Conservation (phyloP, 352 stramenopile species). For the Phytophthora citrophthora region DNA sequence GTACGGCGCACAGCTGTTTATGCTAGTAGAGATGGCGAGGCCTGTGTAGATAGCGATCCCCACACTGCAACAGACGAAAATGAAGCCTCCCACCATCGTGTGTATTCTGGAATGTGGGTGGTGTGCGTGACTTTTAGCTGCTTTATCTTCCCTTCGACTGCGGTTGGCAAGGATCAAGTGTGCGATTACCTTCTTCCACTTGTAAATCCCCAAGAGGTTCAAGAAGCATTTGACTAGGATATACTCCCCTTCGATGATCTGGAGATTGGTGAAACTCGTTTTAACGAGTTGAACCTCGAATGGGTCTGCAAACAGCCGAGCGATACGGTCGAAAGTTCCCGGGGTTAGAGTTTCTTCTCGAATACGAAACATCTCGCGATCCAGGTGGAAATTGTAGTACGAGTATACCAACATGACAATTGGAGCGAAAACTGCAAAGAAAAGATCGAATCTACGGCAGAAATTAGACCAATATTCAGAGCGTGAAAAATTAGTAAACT, state of each 20-base stretch:
- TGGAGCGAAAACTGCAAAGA: slow-evolving; percentile 59
- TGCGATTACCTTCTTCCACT: slow-evolving; percentile 52
- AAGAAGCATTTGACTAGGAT: slow-evolving; percentile 49
- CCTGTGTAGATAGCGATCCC: slow-evolving; percentile 41
- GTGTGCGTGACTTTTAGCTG: slow-evolving; percentile 1
- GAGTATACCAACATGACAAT: slow-evolving; percentile 50
- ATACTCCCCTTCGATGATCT: slow-evolving; percentile 38
- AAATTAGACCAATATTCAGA: neutral
- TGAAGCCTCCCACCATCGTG: slow-evolving; percentile 34
- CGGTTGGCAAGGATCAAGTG: slow-evolving; percentile 40
- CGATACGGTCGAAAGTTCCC: slow-evolving; percentile 45
- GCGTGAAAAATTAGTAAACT: neutral
- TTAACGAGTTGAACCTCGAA: slow-evolving; percentile 45
- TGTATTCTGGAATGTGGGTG: slow-evolving; percentile 36
- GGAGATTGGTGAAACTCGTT: slow-evolving; percentile 39
- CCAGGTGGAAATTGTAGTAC: slow-evolving; percentile 48
- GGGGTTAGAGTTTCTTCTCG: slow-evolving; percentile 33
- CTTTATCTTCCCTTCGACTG: slow-evolving; percentile 20
- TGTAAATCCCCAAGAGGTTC: slow-evolving; percentile 52
- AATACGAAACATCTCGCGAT: slow-evolving; percentile 38
- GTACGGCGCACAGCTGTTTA: slow-evolving; percentile 34
- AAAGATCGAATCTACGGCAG: slow-evolving; percentile 47
- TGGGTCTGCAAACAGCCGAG: slow-evolving; percentile 43
- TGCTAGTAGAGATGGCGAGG: slow-evolving; percentile 32
- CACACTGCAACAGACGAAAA: slow-evolving; percentile 51